Conservation (phyloP, 192 early-diverging fungal species). For the Entomortierella chlamydospora region DNA sequence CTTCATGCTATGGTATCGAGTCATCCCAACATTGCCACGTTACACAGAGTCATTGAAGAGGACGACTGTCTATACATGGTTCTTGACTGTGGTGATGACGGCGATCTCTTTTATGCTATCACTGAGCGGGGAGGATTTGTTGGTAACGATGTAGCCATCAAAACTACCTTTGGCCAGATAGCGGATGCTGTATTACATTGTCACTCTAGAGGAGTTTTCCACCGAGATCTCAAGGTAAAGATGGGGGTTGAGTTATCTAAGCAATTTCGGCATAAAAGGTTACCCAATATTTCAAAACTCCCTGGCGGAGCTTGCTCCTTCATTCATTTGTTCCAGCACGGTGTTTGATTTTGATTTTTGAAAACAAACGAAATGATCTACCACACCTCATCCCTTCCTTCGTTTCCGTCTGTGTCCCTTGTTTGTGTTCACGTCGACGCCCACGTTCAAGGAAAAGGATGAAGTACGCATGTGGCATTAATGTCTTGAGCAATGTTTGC, state of each 20-base stretch:
- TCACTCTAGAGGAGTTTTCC: slow-evolving; percentile 75
- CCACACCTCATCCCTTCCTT: neutral
- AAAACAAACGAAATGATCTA: too few species aligned
- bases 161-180: slow-evolving; percentile 61
- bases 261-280: too few species aligned
- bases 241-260: too few species aligned
- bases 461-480: neutral
- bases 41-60: slow-evolving; percentile 76
- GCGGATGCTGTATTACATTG: slow-evolving; percentile 81
- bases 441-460: neutral
- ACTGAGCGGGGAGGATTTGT: slow-evolving; percentile 80
- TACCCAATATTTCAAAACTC: too few species aligned
- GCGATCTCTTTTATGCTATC: slow-evolving; percentile 95
- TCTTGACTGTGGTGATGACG: slow-evolving; percentile 84
- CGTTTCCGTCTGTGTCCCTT: neutral
- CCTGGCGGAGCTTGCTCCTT: too few species aligned
- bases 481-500: neutral
- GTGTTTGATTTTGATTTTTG: too few species aligned
- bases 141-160: slow-evolving; percentile 79
- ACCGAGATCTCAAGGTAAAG: slow-evolving; percentile 76
- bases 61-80: slow-evolving; percentile 71
- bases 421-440: neutral
- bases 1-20: slow-evolving; percentile 74
- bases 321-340: too few species aligned
- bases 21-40: slow-evolving; percentile 75